Conservation (phyloP, 2,329 filamentous ascomycete species). For the Exophiala xenobiotica region DNA sequence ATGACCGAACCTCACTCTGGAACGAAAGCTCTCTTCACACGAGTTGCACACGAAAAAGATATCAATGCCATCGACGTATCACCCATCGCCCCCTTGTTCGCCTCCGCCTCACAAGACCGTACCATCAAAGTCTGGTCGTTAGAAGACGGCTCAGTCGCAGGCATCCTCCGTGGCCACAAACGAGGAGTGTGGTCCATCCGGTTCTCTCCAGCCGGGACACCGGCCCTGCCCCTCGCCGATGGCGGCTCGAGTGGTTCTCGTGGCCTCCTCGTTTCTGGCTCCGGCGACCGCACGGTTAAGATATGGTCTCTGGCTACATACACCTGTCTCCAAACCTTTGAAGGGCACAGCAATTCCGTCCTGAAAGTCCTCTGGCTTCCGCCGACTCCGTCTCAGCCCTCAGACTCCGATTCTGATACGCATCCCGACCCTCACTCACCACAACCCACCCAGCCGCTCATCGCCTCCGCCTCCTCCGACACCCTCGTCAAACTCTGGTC, state of each 20-base stretch:
- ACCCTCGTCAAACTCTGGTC: slow-evolving; percentile 97
- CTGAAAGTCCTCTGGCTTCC: slow-evolving; percentile 94
- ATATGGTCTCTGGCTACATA: slow-evolving; percentile 93
- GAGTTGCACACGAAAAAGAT: slow-evolving; percentile 97
- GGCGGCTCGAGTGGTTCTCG: slow-evolving; percentile 69
- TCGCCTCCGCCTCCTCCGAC: slow-evolving; percentile 88
- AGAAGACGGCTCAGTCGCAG: slow-evolving; percentile 84
- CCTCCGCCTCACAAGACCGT: slow-evolving; percentile 93
- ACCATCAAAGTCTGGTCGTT: slow-evolving; percentile 96
- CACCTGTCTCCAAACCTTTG: slow-evolving; percentile 87
- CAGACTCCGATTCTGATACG: slow-evolving; percentile 37
- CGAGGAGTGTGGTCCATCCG: slow-evolving; percentile 94
- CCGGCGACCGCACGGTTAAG: slow-evolving; percentile 93
- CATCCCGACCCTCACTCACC: slow-evolving; percentile 33
- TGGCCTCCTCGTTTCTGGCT: slow-evolving; percentile 83
- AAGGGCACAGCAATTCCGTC: slow-evolving; percentile 94
- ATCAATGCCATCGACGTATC: slow-evolving; percentile 93
- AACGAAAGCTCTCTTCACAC: slow-evolving; percentile 69
- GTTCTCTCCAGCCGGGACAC: slow-evolving; percentile 78
- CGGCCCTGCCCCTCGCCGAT: slow-evolving; percentile 69
- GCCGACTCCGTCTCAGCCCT: slow-evolving; percentile 45
- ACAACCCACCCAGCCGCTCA: slow-evolving; percentile 33
- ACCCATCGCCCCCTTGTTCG: slow-evolving; percentile 73
- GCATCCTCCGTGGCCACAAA: slow-evolving; percentile 87
- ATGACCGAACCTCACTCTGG: slow-evolving; percentile 34